A percentile compares a stretch with the other conserved stretches of the same genome.
These are phyloP conservation scores for Venturiaceae sp. DNA, from an alignment of 2,329 filamentous ascomycete species.

Conservation along the genomic window DNA sequence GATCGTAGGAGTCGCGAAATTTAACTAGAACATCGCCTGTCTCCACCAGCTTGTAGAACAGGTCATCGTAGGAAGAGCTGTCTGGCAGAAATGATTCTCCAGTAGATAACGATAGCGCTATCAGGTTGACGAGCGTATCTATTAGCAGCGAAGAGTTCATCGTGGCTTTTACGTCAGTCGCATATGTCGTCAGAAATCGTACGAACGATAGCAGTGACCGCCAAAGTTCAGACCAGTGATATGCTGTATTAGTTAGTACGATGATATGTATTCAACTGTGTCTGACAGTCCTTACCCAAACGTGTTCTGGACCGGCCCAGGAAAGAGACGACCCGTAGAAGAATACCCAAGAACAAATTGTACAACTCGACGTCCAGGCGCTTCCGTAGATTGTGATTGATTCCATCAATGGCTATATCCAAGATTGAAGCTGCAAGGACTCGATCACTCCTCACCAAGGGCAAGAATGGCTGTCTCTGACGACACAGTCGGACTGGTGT, in stretches of 20 bases:
- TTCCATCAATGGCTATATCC: constrained; percentile 79
- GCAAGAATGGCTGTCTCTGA: constrained; percentile 78
- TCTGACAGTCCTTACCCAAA: constrained; percentile 33
- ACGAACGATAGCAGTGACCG: constrained; percentile 78
- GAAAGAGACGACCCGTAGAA: constrained; percentile 75
- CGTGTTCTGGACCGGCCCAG: constrained; percentile 74
- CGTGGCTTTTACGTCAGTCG: constrained; percentile 61
- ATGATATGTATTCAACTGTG: neutral
- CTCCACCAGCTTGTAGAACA: constrained; percentile 98
- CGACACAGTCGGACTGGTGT: constrained; percentile 73
- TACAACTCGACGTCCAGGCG: constrained; percentile 81
- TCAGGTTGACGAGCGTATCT: constrained; percentile 67
- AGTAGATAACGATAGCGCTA: constrained; percentile 73
- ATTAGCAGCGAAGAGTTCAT: constrained; percentile 64
- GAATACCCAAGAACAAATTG: constrained; percentile 68
- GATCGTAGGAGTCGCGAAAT: constrained; percentile 68
- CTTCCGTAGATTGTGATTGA: constrained; percentile 87
- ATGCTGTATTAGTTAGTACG: constrained; percentile 29
- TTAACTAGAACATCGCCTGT: constrained; percentile 72
- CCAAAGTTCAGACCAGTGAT: constrained; percentile 96
- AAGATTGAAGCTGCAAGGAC: constrained; percentile 67
- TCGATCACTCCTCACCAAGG: constrained; percentile 61
- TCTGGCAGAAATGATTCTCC: constrained; percentile 89
- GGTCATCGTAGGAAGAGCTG: constrained; percentile 80
- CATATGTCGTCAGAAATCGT: constrained; percentile 83